phyloP scores from a whole-genome alignment of 345 rosid genomes.

The Hypericum androsaemum region DNA sequence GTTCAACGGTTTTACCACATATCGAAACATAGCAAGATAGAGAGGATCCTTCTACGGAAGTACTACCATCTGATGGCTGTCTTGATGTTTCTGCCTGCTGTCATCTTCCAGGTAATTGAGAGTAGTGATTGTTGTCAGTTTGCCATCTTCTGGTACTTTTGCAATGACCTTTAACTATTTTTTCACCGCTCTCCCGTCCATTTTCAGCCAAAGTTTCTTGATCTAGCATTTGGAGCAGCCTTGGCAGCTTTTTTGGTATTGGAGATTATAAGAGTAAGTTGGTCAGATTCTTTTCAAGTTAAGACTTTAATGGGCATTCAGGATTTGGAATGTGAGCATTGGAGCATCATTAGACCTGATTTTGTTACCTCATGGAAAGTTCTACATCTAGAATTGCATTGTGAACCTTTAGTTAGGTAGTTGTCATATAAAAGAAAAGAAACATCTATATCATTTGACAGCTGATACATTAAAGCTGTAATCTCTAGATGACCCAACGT shows the following conservation, averaged over 20 bases:
- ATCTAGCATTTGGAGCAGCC: constrained; percentile 94
- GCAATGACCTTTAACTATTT: not conserved
- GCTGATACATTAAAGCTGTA: no score
- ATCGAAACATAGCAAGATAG: constrained; percentile 75
- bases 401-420: no score
- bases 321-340: no score
- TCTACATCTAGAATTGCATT: no score
- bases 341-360: no score
- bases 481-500: no score
- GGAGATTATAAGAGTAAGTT: constrained; percentile 86
- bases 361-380: no score
- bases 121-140: constrained; percentile 6
- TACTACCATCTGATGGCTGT: constrained; percentile 98
- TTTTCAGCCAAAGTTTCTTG: constrained; percentile 89
- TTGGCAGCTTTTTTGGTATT: constrained; percentile 64
- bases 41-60: constrained; percentile 93
- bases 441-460: no score
- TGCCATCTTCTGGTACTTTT: not conserved
- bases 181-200: constrained; percentile 7
- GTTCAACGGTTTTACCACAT: constrained; percentile 69
- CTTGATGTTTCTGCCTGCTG: constrained; percentile 88
- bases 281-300: not conserved
- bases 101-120: constrained; percentile 72
- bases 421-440: no score
- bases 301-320: no score